Percentiles rank a stretch among this genome's conserved stretches.
Evolutionary conservation across 345 rosid genomes (phyloP).

Genomic region (Laguncularia racemosa): DNA sequence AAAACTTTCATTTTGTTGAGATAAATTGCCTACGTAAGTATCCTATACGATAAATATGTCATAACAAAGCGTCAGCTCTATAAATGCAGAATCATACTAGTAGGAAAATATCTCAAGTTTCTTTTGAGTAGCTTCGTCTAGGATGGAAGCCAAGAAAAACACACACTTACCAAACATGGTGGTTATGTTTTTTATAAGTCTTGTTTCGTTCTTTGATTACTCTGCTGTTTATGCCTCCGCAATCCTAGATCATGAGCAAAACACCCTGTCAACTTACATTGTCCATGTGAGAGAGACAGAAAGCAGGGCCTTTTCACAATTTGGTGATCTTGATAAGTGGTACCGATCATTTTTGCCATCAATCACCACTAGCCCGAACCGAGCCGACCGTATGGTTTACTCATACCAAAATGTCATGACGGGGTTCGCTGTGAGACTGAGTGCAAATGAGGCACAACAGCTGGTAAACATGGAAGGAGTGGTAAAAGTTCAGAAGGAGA

Average conservation of each 20-base stretch:
- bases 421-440: slow-evolving; percentile 27
- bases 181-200: no score
- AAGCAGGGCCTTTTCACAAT: neutral
- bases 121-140: no score
- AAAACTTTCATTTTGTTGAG: no score
- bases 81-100: no score
- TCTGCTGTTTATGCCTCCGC: neutral
- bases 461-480: slow-evolving; percentile 17
- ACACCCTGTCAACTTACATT: slow-evolving; percentile 5
- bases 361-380: neutral
- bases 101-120: no score
- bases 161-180: no score
- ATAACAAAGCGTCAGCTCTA: no score
- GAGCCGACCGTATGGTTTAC: slow-evolving; percentile 8
- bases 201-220: neutral
- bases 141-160: no score
- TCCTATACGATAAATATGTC: no score
- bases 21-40: no score
- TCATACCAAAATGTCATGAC: slow-evolving; percentile 17
- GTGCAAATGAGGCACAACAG: slow-evolving; percentile 13
- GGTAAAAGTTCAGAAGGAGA: slow-evolving; percentile 7
- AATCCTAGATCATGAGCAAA: neutral
- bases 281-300: slow-evolving; percentile 5
- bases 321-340: slow-evolving; percentile 7
- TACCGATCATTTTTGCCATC: slow-evolving; percentile 12